Conservation (phyloP, 495 filamentous ascomycete species). For the Penicillium antarcticum region DNA sequence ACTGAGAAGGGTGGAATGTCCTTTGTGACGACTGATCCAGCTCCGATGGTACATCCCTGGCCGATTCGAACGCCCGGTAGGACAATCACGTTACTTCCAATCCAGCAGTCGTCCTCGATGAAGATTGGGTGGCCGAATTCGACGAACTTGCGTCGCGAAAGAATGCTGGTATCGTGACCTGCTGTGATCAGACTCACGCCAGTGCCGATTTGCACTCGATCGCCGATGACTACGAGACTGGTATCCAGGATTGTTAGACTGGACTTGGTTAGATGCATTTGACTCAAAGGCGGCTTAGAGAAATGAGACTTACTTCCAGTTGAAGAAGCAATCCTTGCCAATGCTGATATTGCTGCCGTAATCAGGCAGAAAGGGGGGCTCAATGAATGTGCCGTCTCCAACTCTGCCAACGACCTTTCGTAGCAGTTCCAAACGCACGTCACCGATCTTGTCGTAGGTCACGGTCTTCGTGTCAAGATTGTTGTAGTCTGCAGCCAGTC, state of each 20-base stretch:
- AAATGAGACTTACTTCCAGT: slow-evolving; percentile 43
- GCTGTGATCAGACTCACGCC: slow-evolving; percentile 66
- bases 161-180: slow-evolving; percentile 65
- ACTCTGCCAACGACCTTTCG: slow-evolving; percentile 40
- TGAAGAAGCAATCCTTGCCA: slow-evolving; percentile 49
- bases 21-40: slow-evolving; percentile 46
- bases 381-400: slow-evolving; percentile 44
- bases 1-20: slow-evolving; percentile 42
- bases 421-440: slow-evolving; percentile 34
- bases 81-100: slow-evolving; percentile 70
- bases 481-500: slow-evolving; percentile 46
- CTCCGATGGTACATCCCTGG: slow-evolving; percentile 43
- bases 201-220: slow-evolving; percentile 71
- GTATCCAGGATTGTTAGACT: slow-evolving; percentile 68
- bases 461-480: slow-evolving; percentile 39
- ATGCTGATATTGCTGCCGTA: slow-evolving; percentile 55
- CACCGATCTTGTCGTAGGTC: slow-evolving; percentile 31
- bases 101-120: slow-evolving; percentile 83
- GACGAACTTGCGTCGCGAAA: slow-evolving; percentile 68
- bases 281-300: not conserved
- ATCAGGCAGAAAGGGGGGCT: slow-evolving; percentile 51
- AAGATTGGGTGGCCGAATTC: slow-evolving; percentile 69
- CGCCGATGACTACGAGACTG: slow-evolving; percentile 67
- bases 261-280: not conserved
- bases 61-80: slow-evolving; percentile 65